Base-by-base conservation (phyloP, 805 yeast species). In the Kodamaea sagamina region DNA sequence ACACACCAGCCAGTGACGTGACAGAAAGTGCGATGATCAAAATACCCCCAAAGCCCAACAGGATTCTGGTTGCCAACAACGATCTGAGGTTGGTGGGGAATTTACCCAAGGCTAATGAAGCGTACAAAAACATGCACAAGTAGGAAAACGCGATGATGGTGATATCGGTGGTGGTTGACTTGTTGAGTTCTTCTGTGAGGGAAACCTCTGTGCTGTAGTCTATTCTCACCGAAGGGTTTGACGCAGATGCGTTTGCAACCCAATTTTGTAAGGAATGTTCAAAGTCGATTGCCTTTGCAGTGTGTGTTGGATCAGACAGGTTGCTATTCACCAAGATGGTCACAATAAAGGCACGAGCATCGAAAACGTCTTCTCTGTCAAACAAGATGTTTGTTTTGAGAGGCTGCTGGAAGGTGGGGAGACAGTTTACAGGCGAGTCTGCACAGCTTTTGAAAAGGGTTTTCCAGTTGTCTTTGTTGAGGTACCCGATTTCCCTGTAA, bases 391-490 rank as follows among this genome's bases (percentile, higher is more conserved):
- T 79, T 19, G 81, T 78, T 52, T 82, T 84, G 48, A 92, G 68
- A 0, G 98, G 98, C 59, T 89, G 97, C 56, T 88, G 96, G 63
- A 90, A 92, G 0, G 82, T 65, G 0, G 99, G 98, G 29, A 92
- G 67, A 58, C 99, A 92, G 49, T 79, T 83, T 1, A 92, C 97
- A 0, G 98, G 98, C 1, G 88, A 78, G 13, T 75, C 70, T 0
- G 93, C 74, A 59, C 99, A 92, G 3, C 63, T 57, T 41, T 69
- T 55, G 8, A 92, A 57, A 41, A 75, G 67, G 1, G 56, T 49
- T 31, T 69, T 58, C 96, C 96, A 92, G 16, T 67, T 66, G 1
- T 52, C 53, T 28, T 78, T 77, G 6, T 77, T 72, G 4, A 84
- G 59, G 29, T 67, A 62, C 12, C 53, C 54, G 3, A 84, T 62